phyloP scores from a whole-genome alignment of 2,329 filamentous ascomycete genomes.

The Ceratocystis ficicola region DNA sequence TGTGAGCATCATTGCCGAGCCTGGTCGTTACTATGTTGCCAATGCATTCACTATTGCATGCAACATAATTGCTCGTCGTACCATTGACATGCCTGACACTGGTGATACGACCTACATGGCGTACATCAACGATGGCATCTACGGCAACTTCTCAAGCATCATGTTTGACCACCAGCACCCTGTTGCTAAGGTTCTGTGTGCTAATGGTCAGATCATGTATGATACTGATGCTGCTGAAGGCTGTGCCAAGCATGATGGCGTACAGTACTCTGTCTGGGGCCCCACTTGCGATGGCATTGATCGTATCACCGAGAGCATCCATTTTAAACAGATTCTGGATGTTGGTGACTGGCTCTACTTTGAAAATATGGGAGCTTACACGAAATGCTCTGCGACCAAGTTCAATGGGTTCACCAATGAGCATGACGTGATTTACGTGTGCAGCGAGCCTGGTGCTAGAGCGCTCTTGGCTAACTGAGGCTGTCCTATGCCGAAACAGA shows the following conservation, averaged over 20 bases:
- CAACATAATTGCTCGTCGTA: constrained; percentile 90
- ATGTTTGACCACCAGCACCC: constrained; percentile 98
- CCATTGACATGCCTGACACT: constrained; percentile 58
- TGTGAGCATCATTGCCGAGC: constrained; percentile 85
- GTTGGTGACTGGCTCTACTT: constrained; percentile 98
- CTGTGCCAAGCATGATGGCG: constrained; percentile 32
- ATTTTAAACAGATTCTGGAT: constrained; percentile 64
- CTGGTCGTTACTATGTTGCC: constrained; percentile 90
- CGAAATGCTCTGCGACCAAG: constrained; percentile 90
- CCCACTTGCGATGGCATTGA: constrained; percentile 97
- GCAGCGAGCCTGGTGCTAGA: constrained; percentile 76
- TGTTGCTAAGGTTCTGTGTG: constrained; percentile 64
- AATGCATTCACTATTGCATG: constrained; percentile 88
- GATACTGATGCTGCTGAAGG: constrained; percentile 41
- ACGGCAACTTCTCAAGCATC: constrained; percentile 98
- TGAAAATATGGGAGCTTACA: constrained; percentile 97
- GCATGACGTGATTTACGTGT: constrained; percentile 89
- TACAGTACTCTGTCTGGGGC: constrained; percentile 94
- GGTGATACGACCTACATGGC: constrained; percentile 77
- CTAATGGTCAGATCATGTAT: constrained; percentile 46
- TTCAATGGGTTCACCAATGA: constrained; percentile 95
- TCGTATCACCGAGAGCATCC: constrained; percentile 72
- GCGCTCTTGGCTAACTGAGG: constrained; percentile 39
- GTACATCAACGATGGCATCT: constrained; percentile 94
- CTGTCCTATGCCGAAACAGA: background rate